Base-by-base conservation (phyloP, 768 basidiomycete genomes). In the Mycena chlorophos region DNA sequence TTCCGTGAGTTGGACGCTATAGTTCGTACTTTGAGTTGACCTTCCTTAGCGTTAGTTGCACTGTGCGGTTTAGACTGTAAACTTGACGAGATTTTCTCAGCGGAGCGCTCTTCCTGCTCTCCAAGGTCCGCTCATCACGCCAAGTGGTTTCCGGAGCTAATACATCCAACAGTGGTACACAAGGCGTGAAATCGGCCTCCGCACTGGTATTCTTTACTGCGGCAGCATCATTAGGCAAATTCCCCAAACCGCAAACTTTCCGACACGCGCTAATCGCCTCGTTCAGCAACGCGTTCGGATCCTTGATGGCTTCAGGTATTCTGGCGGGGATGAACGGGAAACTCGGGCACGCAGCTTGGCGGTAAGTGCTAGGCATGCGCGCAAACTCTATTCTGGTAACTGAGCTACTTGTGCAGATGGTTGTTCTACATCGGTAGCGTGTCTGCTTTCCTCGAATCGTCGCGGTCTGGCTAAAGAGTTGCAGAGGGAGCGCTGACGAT, bases 241-340 rank as follows among this genome's bases (percentile, higher is more conserved):
- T 14, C 26, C 14, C 40, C 4, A 20, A 34, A 3, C 20, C 5
- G 8, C 5, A 17, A n/a, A n/a, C n/a, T n/a, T n/a, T n/a, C n/a
- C n/a, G 8, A 34, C 31, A 8, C 31, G 31, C 31, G 31, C 31
- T 34, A 8, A 34, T 34, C 8, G 31, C 17, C 8, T 34, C 17
- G 31, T n/a, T n/a, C 40, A 42, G 29, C 49, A 95, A 94, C 70
- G 92, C 90, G 0, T 93, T 94, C 64, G 91, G 92, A 1, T 78
- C 89, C 1, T 75, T 95, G 16, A 81, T 94, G 52, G 91, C 91
- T 5, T 89, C 89, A 26, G 89, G 82, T 0, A 89, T 94, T 50
- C 77, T 95, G 40, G 78, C 80, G 57, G 75, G 76, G 10, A 89
- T 94, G 89, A 77, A 91, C 28, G 89, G 88, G 1, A 77, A 81